A percentile compares a stretch with the other conserved stretches of the same genome.
Conservation (phyloP, 2,329 filamentous ascomycete species). For the Sarocladium brachiariae region DNA sequence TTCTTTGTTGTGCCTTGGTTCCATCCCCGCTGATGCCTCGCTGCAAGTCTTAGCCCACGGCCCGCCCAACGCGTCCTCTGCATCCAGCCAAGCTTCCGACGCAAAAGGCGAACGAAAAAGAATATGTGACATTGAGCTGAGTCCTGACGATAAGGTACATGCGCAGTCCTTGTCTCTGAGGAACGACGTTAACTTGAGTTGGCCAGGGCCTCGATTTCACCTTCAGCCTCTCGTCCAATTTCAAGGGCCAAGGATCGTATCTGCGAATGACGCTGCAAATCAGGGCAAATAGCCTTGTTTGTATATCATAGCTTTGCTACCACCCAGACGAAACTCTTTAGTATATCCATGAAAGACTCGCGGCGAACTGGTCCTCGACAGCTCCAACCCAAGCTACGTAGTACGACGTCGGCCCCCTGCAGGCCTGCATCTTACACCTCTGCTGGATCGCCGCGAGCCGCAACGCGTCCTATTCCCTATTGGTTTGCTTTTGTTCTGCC, state of each 20-base stretch:
- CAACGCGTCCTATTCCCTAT: conserved; percentile 2
- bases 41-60: neutral
- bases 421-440: conserved; percentile 5
- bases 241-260: neutral
- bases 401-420: neutral
- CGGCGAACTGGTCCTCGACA: neutral
- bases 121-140: no score
- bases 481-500: neutral
- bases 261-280: neutral
- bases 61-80: neutral
- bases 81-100: no score
- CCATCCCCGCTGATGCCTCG: neutral
- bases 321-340: neutral
- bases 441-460: conserved; percentile 8
- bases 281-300: neutral
- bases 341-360: no score
- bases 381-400: neutral
- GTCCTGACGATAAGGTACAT: no score
- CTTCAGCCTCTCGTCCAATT: neutral
- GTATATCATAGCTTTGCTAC: neutral
- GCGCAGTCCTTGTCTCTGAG: no score
- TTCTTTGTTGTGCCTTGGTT: neutral
- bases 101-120: no score
- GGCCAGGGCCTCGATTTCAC: neutral
- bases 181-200: no score